Evolutionary conservation across 306 rosid genomes (phyloP).

Genomic region (Quercus engelmannii): DNA sequence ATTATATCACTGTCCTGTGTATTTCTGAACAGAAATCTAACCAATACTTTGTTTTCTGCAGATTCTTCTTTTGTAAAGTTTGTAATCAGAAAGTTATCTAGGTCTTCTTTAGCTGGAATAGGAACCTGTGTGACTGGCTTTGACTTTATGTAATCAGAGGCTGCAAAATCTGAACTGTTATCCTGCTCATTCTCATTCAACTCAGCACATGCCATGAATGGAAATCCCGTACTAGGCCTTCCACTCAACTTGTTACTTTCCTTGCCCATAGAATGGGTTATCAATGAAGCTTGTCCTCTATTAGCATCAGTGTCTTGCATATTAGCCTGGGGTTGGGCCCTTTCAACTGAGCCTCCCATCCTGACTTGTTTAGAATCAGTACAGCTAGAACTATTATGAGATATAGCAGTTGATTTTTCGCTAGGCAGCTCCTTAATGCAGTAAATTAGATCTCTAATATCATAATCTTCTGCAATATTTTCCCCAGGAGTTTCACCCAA

Average conservation of each 20-base stretch:
- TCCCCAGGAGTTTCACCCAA: not conserved
- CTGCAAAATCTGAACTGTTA: not conserved
- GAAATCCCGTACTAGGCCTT: not conserved
- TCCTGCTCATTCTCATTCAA: not conserved
- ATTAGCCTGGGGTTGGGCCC: not conserved
- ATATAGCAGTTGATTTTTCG: not conserved
- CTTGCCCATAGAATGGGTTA: not conserved
- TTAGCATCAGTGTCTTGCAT: not conserved
- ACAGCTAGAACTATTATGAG: not conserved
- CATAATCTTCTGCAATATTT: not conserved
- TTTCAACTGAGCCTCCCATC: not conserved
- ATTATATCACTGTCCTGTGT: not conserved
- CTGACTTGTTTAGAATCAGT: not conserved
- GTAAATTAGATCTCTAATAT: not conserved
- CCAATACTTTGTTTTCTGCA: constrained; percentile 13
- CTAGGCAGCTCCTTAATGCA: constrained; percentile 2
- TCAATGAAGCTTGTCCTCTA: not conserved
- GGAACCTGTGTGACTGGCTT: not conserved
- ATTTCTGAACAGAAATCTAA: constrained; percentile 5
- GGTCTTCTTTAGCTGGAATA: not conserved
- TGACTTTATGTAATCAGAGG: not conserved
- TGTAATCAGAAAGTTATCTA: not conserved
- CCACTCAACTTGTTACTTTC: not conserved
- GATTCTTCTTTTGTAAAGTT: not conserved
- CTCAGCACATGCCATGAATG: not conserved